These are phyloP conservation scores for Coffea canephora DNA, from an alignment of 257 asterid species.

Conservation along the genomic window DNA sequence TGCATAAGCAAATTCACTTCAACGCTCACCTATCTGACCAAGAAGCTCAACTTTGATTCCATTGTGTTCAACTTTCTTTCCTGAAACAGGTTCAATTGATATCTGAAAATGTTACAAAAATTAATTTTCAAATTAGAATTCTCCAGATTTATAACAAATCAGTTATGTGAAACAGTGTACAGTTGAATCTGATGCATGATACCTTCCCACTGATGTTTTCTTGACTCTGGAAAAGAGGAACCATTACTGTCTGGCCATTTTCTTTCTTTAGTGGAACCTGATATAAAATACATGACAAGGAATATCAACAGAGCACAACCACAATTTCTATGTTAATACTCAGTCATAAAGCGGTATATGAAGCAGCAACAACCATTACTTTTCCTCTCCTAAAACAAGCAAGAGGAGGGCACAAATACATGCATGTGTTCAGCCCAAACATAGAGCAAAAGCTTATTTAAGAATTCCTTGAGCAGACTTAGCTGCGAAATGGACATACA, in stretches of 20 bases:
- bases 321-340: neutral
- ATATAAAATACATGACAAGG: neutral
- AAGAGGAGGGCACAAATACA: neutral
- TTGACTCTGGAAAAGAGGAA: constrained; percentile 53
- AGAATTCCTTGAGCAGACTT: too few species aligned
- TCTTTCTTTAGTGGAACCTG: constrained; percentile 52
- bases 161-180: neutral
- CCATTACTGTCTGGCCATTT: constrained; percentile 49
- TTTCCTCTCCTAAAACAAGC: too few species aligned
- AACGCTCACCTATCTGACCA: constrained; percentile 90
- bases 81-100: constrained; percentile 79
- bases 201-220: constrained; percentile 57
- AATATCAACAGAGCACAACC: neutral
- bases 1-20: neutral
- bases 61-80: constrained; percentile 97
- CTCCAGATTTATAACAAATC: neutral
- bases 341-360: neutral
- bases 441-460: too few species aligned
- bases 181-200: neutral
- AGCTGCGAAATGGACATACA: neutral
- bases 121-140: neutral
- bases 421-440: too few species aligned
- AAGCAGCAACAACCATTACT: neutral
- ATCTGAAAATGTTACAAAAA: constrained; percentile 45
- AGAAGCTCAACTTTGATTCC: constrained; percentile 99